phyloP scores from a whole-genome alignment of 108 stramenopile species.

The Asterionellopsis glacialis region DNA sequence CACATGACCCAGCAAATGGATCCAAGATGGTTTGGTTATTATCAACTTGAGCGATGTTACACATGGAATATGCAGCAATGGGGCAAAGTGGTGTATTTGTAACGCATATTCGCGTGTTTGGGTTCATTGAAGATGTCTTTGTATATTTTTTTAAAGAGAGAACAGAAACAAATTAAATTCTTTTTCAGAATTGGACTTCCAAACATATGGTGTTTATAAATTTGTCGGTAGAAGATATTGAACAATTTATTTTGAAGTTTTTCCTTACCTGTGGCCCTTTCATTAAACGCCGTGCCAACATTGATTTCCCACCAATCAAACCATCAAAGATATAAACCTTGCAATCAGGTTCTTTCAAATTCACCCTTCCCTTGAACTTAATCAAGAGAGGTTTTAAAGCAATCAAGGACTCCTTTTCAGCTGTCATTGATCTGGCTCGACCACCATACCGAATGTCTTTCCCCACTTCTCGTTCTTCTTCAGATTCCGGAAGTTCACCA shows the following conservation, averaged over 20 bases:
- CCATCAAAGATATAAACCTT: slow-evolving; percentile 80
- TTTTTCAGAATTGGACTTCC: no score
- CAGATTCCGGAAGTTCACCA: slow-evolving; percentile 11
- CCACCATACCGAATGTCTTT: slow-evolving; percentile 62
- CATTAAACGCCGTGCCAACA: slow-evolving; percentile 57
- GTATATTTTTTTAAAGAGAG: not conserved
- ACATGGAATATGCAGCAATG: slow-evolving; percentile 73
- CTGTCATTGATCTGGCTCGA: slow-evolving; percentile 57
- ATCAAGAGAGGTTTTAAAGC: slow-evolving; percentile 49
- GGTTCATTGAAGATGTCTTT: slow-evolving; percentile 55
- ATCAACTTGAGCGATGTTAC: slow-evolving; percentile 61
- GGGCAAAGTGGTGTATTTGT: slow-evolving; percentile 82
- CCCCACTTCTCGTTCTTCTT: slow-evolving; percentile 5
- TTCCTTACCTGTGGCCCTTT: slow-evolving; percentile 38
- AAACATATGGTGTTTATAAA: no score
- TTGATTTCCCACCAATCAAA: slow-evolving; percentile 26
- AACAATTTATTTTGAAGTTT: no score
- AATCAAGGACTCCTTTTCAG: slow-evolving; percentile 52
- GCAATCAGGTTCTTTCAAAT: slow-evolving; percentile 62
- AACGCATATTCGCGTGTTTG: slow-evolving; percentile 77
- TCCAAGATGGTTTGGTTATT: slow-evolving; percentile 51
- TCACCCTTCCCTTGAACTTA: slow-evolving; percentile 57
- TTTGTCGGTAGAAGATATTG: no score
- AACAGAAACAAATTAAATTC: not conserved
- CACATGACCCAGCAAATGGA: slow-evolving; percentile 77